Percentiles rank a stretch among this genome's conserved stretches.
These are phyloP conservation scores for Pythium utonaiense DNA, from an alignment of 352 stramenopile species.

Conservation along the genomic window DNA sequence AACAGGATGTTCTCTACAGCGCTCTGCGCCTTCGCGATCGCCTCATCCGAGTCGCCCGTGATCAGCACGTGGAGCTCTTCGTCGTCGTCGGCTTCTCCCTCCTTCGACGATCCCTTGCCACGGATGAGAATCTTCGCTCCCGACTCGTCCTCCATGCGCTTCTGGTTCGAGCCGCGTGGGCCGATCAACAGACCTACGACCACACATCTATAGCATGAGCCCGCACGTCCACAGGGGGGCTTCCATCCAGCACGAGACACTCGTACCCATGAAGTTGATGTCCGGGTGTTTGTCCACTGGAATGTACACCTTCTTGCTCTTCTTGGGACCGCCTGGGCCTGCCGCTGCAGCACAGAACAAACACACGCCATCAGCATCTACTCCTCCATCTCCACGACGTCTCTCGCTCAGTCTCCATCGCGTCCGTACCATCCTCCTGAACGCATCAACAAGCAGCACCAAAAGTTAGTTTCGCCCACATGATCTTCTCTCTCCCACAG, in stretches of 20 bases:
- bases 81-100: conserved; percentile 81
- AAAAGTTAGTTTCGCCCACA: conserved; percentile 5
- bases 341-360: background rate
- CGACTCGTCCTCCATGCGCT: conserved; percentile 90
- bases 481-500: background rate
- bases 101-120: conserved; percentile 84
- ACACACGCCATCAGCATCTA: background rate
- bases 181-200: conserved; percentile 80
- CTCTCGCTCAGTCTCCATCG: background rate
- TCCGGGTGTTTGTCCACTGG: conserved; percentile 89
- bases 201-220: background rate
- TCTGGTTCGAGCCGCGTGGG: conserved; percentile 88
- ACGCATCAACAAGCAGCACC: background rate
- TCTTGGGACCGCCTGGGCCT: conserved; percentile 53
- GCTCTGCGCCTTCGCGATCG: conserved; percentile 80
- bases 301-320: conserved; percentile 91
- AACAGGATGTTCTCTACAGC: conserved; percentile 90
- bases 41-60: conserved; percentile 86
- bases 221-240: background rate
- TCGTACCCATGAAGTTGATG: conserved; percentile 90
- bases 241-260: no score
- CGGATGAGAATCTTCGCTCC: conserved; percentile 90
- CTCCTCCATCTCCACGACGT: background rate
- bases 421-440: conserved; percentile 45
- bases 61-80: conserved; percentile 91